phyloP scores from a whole-genome alignment of 2,329 filamentous ascomycete species.

The Orbilia brochopaga region DNA sequence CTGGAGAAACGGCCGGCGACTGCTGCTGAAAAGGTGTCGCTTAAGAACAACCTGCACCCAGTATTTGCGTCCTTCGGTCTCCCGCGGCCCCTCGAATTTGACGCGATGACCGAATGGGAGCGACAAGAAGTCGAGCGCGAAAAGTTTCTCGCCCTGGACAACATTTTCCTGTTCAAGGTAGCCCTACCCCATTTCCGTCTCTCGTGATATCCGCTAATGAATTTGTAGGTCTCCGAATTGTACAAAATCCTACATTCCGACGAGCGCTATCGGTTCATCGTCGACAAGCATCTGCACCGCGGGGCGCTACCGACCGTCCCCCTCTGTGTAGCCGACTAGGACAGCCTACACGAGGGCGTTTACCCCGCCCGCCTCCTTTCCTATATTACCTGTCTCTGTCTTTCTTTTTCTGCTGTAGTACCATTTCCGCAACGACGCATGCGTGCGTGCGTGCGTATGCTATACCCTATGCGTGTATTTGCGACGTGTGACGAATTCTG shows the following conservation, averaged over 20 bases:
- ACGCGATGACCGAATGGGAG: conserved; percentile 20
- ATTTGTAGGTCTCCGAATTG: conserved; percentile 21
- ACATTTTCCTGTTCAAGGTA: conserved; percentile 43
- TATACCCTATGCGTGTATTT: too few relatives aligned
- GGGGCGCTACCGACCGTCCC: conserved; percentile 22
- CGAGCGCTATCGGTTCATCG: conserved; percentile 23
- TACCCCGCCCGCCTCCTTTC: neutral
- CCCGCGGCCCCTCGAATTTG: conserved; percentile 23
- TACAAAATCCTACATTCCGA: conserved; percentile 36
- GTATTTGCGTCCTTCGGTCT: conserved; percentile 33
- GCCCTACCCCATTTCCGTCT: neutral
- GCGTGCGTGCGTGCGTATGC: too few relatives aligned
- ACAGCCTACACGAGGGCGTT: neutral
- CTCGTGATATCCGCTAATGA: neutral
- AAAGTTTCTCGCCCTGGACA: conserved; percentile 31
- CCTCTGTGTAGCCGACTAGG: conserved; percentile 31
- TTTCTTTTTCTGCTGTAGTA: too few relatives aligned
- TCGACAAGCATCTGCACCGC: conserved; percentile 28
- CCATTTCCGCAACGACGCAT: too few relatives aligned
- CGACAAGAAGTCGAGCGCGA: conserved; percentile 33
- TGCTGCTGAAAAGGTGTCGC: conserved; percentile 18
- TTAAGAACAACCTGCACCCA: conserved; percentile 43
- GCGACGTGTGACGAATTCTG: too few relatives aligned
- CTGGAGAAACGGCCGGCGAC: conserved; percentile 23
- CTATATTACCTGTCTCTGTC: too few relatives aligned